Conservation (phyloP, 2,329 filamentous ascomycete species). For the Aspergillus brunneoviolaceus region DNA sequence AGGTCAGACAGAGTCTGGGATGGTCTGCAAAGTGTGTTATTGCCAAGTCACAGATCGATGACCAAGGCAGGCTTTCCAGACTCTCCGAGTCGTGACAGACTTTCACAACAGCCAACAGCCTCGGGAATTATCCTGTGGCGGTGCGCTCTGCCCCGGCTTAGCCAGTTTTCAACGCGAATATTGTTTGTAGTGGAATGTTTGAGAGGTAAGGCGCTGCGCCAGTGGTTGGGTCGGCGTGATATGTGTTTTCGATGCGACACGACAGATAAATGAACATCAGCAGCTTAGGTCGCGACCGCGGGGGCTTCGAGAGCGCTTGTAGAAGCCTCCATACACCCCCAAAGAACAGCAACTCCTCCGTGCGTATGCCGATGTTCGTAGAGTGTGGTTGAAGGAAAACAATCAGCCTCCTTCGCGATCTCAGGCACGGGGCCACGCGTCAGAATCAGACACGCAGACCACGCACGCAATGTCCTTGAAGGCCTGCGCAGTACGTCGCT, state of each 20-base stretch:
- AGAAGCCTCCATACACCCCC: slow-evolving; percentile 18
- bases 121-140: slow-evolving; percentile 14
- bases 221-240: slow-evolving; percentile 20
- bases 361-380: neutral
- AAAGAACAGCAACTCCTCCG: neutral
- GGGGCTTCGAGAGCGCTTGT: slow-evolving; percentile 17
- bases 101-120: slow-evolving; percentile 18
- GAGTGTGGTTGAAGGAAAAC: slow-evolving; percentile 1
- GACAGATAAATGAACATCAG: slow-evolving; percentile 27
- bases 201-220: slow-evolving; percentile 21
- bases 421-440: slow-evolving; percentile 17
- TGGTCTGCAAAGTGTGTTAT: neutral
- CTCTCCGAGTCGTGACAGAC: slow-evolving; percentile 8
- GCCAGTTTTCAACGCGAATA: slow-evolving; percentile 10
- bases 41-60: neutral
- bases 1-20: neutral
- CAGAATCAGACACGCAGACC: slow-evolving; percentile 13
- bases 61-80: neutral
- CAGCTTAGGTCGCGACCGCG: slow-evolving; percentile 24
- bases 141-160: slow-evolving; percentile 16
- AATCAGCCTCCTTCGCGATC: slow-evolving; percentile 13
- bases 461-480: neutral
- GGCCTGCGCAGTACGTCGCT: slow-evolving; percentile 5
- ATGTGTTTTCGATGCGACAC: slow-evolving; percentile 17
- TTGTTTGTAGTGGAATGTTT: slow-evolving; percentile 30